Percentiles rank a stretch among this genome's conserved stretches.
phyloP scores from a whole-genome alignment of 306 rosid species.

The Herpetospermum pedunculosum region DNA sequence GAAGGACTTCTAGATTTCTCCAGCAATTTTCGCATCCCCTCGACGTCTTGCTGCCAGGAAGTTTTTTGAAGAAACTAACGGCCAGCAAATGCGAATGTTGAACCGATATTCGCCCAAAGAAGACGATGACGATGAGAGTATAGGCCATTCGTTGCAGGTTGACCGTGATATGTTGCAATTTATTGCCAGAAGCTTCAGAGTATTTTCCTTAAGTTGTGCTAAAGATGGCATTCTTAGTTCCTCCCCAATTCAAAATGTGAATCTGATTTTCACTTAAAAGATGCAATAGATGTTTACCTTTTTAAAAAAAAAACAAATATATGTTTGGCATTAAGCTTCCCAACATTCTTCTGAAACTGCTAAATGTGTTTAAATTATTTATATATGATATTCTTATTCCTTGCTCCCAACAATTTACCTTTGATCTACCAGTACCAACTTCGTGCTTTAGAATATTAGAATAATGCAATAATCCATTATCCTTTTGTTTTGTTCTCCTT shows the following conservation, averaged over 20 bases:
- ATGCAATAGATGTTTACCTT: background rate
- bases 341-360: background rate
- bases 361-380: background rate
- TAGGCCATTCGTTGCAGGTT: background rate
- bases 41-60: background rate
- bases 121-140: background rate
- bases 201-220: background rate
- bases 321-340: background rate
- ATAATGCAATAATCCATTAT: background rate
- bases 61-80: background rate
- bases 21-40: background rate
- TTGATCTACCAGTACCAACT: background rate
- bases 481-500: no score
- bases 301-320: no score
- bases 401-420: background rate
- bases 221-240: background rate
- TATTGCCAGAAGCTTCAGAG: background rate
- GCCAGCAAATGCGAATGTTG: background rate
- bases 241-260: background rate
- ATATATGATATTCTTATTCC: background rate
- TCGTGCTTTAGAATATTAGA: background rate
- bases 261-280: background rate
- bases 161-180: background rate
- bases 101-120: background rate
- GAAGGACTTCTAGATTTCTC: conserved; percentile 1